These are phyloP conservation scores for Termitomyces sp. DNA, from an alignment of 768 basidiomycete genomes.

Conservation along the genomic window DNA sequence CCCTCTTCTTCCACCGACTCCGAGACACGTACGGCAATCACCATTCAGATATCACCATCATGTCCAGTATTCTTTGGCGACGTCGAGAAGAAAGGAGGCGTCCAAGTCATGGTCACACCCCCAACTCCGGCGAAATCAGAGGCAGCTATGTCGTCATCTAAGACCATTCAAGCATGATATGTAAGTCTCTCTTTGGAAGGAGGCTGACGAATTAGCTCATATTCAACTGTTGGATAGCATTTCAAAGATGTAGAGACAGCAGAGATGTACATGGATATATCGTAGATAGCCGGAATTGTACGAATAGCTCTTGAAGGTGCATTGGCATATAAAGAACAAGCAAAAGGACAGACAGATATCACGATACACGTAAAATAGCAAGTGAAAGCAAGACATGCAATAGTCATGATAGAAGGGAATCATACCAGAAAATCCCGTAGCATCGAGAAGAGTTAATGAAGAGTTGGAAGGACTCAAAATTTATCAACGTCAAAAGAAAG, in stretches of 20 bases:
- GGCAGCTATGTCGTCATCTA: not conserved
- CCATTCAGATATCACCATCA: constrained; percentile 25
- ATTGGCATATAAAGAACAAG: not conserved
- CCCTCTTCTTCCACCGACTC: constrained; percentile 5
- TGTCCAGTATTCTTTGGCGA: constrained; percentile 24
- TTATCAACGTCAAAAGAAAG: constrained; percentile 64
- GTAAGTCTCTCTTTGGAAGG: not conserved
- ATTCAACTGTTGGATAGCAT: not conserved
- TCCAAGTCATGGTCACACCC: constrained; percentile 29
- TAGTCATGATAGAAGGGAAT: not conserved
- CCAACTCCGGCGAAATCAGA: constrained; percentile 26
- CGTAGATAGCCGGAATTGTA: constrained; percentile 6
- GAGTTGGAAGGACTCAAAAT: constrained; percentile 27
- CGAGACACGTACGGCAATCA: not conserved
- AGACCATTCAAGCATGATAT: too few species aligned
- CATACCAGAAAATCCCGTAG: not conserved
- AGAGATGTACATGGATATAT: constrained; percentile 5
- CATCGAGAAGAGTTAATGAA: not conserved
- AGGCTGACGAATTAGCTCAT: not conserved
- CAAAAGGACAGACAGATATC: not conserved
- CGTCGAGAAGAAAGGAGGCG: constrained; percentile 14
- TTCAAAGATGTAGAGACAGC: not conserved
- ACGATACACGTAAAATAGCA: not conserved
- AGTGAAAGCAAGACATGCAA: not conserved
- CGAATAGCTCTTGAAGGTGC: not conserved